Evolutionary conservation across 129 eudicot genomes (phyloP).

Genomic region (Deinandra increscens): DNA sequence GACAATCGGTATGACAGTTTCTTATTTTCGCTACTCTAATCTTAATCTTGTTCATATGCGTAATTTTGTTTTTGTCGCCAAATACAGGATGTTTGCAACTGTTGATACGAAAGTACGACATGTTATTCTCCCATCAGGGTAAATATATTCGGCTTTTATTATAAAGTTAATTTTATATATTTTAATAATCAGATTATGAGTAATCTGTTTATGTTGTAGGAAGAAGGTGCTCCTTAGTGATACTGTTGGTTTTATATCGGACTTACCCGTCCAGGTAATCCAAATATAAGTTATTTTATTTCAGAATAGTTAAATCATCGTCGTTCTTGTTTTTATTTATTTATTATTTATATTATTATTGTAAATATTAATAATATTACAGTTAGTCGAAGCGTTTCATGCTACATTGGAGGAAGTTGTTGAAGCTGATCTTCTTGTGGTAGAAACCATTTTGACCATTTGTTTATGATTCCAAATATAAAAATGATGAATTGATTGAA

Average conservation of each 20-base stretch:
- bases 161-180: not conserved
- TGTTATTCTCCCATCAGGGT: conserved; percentile 97
- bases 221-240: conserved; percentile 92
- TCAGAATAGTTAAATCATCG: not conserved
- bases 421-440: conserved; percentile 99
- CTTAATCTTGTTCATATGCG: not conserved
- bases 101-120: conserved; percentile 87
- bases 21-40: not conserved
- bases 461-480: not conserved
- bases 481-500: not conserved
- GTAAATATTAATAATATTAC: conserved; percentile 17
- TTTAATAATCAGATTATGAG: conserved; percentile 5
- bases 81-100: conserved; percentile 89
- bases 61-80: not conserved
- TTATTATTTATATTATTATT: not conserved
- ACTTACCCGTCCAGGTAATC: conserved; percentile 91
- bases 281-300: not conserved
- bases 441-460: conserved; percentile 30
- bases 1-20: conserved; percentile 71
- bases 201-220: conserved; percentile 39
- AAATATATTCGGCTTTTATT: conserved; percentile 33
- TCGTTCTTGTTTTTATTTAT: not conserved
- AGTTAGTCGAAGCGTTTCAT: conserved; percentile 96
- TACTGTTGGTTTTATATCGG: conserved; percentile 96
- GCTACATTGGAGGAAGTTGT: conserved; percentile 98